Conservation (phyloP, 176 grass and related monocot genomes). For the Oryza rufipogon region DNA sequence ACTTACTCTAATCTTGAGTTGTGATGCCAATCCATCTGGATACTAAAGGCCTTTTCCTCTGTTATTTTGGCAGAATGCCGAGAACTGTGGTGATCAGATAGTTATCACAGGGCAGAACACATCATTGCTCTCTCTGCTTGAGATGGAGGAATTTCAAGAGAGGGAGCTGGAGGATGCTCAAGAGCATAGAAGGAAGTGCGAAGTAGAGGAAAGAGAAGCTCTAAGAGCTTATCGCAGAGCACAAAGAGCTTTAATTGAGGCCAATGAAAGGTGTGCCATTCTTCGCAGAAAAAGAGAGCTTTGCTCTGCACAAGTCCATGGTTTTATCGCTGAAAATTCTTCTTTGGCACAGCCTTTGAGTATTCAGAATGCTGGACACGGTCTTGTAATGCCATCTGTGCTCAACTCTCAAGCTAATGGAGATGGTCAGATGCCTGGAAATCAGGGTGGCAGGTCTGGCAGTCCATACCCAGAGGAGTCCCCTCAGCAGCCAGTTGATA, state of each 20-base stretch:
- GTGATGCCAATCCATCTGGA: conserved; percentile 5
- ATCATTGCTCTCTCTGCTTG: conserved; percentile 65
- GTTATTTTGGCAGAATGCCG: conserved; percentile 42
- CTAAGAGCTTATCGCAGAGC: conserved; percentile 84
- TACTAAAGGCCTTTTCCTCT: conserved; percentile 31
- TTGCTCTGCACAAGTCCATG: conserved; percentile 67
- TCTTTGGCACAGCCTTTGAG: conserved; percentile 43
- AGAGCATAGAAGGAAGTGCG: conserved; percentile 69
- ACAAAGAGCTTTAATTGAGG: conserved; percentile 82
- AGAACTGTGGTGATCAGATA: conserved; percentile 43
- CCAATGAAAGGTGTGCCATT: conserved; percentile 83
- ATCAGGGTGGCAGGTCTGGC: conserved; percentile 51
- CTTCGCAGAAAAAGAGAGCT: conserved; percentile 81
- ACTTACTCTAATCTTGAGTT: conserved; percentile 8
- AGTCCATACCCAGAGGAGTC: conserved; percentile 42
- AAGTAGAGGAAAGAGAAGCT: conserved; percentile 88
- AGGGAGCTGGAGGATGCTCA: conserved; percentile 88
- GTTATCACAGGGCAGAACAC: conserved; percentile 35
- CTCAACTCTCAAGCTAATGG: conserved; percentile 39
- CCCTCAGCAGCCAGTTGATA: conserved; percentile 53
- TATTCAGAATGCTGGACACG: conserved; percentile 48
- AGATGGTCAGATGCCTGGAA: conserved; percentile 52
- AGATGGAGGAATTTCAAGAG: conserved; percentile 83
- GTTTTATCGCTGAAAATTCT: conserved; percentile 64
- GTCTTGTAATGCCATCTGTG: conserved; percentile 49